A percentile compares a stretch with the other conserved stretches of the same genome.
phyloP scores from a whole-genome alignment of 306 rosid genomes.

The Fagus crenata region DNA sequence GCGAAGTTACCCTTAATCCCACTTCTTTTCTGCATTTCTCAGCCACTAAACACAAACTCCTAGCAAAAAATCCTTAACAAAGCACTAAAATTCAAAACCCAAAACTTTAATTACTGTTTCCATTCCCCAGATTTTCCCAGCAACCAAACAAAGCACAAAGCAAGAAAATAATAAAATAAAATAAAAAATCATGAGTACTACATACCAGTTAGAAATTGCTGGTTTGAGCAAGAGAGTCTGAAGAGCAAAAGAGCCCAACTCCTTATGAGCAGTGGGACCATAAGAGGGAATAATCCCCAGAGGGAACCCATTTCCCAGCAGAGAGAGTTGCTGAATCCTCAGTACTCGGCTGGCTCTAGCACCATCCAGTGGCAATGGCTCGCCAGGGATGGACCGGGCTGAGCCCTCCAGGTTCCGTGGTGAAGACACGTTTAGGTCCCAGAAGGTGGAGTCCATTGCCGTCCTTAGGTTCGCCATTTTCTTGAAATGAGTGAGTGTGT shows the following conservation, averaged over 20 bases:
- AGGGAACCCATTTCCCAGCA: constrained; percentile 50
- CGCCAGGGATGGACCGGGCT: constrained; percentile 68
- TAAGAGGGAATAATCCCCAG: constrained; percentile 57
- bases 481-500: neutral
- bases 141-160: neutral
- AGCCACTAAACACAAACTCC: no score
- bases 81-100: neutral
- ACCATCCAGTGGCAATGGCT: constrained; percentile 68
- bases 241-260: constrained; percentile 63
- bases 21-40: no score
- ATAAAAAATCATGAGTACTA: neutral
- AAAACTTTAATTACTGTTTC: neutral
- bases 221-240: constrained; percentile 62
- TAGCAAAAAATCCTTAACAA: neutral
- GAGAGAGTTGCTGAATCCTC: constrained; percentile 62
- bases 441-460: constrained; percentile 80
- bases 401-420: constrained; percentile 64
- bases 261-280: constrained; percentile 57
- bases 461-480: constrained; percentile 76
- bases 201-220: constrained; percentile 50
- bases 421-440: constrained; percentile 68
- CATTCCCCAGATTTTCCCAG: neutral
- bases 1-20: no score
- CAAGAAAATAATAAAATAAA: neutral
- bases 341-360: constrained; percentile 57